phyloP scores from a whole-genome alignment of 2,329 filamentous ascomycete species.

The Phialocephala sp. region DNA sequence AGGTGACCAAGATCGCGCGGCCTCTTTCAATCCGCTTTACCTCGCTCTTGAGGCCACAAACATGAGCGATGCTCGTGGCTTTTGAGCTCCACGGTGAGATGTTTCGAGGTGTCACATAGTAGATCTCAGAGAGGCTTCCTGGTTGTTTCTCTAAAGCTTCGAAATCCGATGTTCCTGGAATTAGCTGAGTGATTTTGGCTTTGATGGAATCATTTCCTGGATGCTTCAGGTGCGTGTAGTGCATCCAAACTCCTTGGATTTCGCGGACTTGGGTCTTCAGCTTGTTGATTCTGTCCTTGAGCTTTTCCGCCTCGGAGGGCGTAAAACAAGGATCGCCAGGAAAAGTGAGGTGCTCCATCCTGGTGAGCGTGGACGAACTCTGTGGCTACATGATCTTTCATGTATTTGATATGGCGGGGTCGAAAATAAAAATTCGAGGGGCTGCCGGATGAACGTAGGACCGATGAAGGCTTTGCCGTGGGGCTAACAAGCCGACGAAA shows the following conservation, averaged over 20 bases:
- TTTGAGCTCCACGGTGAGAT: constrained; percentile 98
- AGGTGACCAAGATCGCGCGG: constrained; percentile 73
- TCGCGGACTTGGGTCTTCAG: constrained; percentile 31
- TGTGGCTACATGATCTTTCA: constrained; percentile 1
- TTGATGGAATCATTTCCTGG: constrained; percentile 23
- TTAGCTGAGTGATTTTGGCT: constrained; percentile 36
- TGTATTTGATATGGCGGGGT: background rate
- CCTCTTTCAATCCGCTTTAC: constrained; percentile 86
- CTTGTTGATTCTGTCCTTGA: constrained; percentile 33
- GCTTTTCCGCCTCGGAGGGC: constrained; percentile 38
- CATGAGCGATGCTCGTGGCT: constrained; percentile 90
- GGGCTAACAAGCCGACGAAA: background rate
- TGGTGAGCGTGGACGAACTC: background rate
- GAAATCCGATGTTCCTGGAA: constrained; percentile 30
- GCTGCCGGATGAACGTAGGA: background rate
- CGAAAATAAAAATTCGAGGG: background rate
- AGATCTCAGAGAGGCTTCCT: constrained; percentile 29
- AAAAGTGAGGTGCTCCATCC: constrained; percentile 39
- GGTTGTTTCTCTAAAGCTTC: constrained; percentile 23
- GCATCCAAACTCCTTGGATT: constrained; percentile 39
- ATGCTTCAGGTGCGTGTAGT: constrained; percentile 40
- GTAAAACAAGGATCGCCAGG: constrained; percentile 42
- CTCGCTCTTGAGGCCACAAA: constrained; percentile 77
- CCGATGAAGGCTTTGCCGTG: background rate
- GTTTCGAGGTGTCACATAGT: constrained; percentile 78